Base-by-base conservation (phyloP, 495 filamentous ascomycete genomes). In the Apiosordaria backusii region DNA sequence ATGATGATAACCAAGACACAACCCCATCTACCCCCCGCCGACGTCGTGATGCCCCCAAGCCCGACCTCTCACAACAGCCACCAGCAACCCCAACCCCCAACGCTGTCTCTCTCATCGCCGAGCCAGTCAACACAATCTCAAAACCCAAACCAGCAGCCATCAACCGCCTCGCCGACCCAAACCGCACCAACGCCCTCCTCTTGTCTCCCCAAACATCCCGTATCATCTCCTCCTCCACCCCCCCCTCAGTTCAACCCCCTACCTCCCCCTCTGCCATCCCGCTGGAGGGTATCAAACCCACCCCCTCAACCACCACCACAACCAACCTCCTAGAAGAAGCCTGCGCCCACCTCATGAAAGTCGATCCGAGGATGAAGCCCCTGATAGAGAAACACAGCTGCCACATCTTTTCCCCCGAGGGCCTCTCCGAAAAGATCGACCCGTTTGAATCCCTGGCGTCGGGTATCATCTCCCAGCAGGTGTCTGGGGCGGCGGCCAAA, bases 401-500 rank as follows among this genome's bases (percentile, higher is more conserved):
- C 73, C 76, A 79, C 50, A 73, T 95, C 15, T 97, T 97, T 77
- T 90, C 90, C 6, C 85, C 92, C 2, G 88, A 90, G 61, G 93
- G 92, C 0, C 78, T 99, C 19, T 86, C 88, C 19, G 93, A 97
- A 78, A 79, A 86, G 68, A 84, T 97, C 67, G 90, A 98, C 75
- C 94, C 95, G 3, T 99, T 97, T 74, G 87, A 87, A 61, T 88
- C 87, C 62, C 83, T 99, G 52, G 83, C 84, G 24, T 90, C 87
- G 74, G 89, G 92, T 57, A 97, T 99, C 70, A 97, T 98, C 65
- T 91, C 91, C 55, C 95, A 99, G 76, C 95, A 99, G 76, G 94
- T 99, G 15, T 95, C 92, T 19, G 92, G 94, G 19, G 91, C 92
- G 4, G 95, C 95, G 3, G 96, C 95, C 24, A 89, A 85, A 65